A percentile compares a stretch with the other conserved stretches of the same genome.
phyloP scores from a whole-genome alignment of 2,329 filamentous ascomycete genomes.

The Fusarium hostae region DNA sequence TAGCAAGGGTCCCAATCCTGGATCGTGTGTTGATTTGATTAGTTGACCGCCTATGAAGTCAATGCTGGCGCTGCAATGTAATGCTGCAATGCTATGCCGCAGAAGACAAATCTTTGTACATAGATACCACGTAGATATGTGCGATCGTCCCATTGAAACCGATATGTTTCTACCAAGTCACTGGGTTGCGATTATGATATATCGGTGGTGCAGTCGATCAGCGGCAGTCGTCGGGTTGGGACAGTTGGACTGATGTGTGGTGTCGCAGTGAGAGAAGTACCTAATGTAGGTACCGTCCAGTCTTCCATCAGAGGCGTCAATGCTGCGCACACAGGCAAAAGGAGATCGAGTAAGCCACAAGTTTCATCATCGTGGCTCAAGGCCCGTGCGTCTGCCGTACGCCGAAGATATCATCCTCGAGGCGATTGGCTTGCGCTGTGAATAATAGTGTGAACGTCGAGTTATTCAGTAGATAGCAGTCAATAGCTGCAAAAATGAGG shows the following conservation, averaged over 20 bases:
- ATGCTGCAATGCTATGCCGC: neutral
- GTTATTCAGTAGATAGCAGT: neutral
- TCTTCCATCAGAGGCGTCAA: conserved; percentile 21
- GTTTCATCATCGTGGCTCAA: conserved; percentile 23
- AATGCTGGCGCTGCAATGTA: conserved; percentile 2
- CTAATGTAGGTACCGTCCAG: neutral
- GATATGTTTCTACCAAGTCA: conserved; percentile 18
- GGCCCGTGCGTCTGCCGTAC: conserved; percentile 25
- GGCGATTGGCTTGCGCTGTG: neutral
- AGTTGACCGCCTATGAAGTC: conserved; percentile 7
- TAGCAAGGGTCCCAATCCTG: conserved; percentile 26
- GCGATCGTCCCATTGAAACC: conserved; percentile 23
- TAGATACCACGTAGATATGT: neutral
- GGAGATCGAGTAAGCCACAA: conserved; percentile 23
- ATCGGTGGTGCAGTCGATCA: conserved; percentile 17
- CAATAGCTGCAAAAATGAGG: neutral
- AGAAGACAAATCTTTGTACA: neutral
- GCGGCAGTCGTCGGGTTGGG: conserved; percentile 14
- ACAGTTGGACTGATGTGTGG: neutral
- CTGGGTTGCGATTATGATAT: conserved; percentile 15
- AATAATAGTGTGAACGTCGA: neutral
- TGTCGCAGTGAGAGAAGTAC: neutral
- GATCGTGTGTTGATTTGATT: conserved; percentile 28
- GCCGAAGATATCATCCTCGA: neutral
- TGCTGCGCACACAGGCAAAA: neutral